These are phyloP conservation scores for Telfairia occidentalis DNA, from an alignment of 331 rosid genomes.

Conservation along the genomic window DNA sequence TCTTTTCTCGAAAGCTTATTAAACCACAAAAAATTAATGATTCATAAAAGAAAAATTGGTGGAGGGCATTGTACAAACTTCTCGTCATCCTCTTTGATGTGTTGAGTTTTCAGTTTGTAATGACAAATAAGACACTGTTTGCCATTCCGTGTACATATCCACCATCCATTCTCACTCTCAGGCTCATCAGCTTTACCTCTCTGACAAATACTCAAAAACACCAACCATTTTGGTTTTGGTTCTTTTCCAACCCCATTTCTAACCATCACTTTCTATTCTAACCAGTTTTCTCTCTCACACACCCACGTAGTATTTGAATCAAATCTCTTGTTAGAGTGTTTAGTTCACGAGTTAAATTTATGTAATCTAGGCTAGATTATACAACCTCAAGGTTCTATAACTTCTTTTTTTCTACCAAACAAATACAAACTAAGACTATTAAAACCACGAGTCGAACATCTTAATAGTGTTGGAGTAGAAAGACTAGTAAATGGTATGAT, in stretches of 20 bases:
- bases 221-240: constrained; percentile 1
- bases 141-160: not conserved
- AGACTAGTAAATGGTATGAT: no score
- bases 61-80: no score
- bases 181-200: not conserved
- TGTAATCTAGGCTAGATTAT: not conserved
- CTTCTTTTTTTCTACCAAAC: no score
- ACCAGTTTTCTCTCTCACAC: not conserved
- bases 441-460: no score
- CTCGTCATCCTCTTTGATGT: not conserved
- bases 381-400: no score
- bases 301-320: no score
- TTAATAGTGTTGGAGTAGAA: no score
- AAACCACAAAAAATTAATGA: no score
- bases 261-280: constrained; percentile 1
- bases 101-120: not conserved
- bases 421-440: no score
- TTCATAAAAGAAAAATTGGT: no score
- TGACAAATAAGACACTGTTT: not conserved
- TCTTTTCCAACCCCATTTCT: not conserved
- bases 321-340: not conserved
- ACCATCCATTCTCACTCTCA: not conserved
- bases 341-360: not conserved
- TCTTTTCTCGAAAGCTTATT: no score
- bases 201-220: not conserved